Conservation (phyloP, 1,284 basidiomycete species). For the Dichomitus squalens region DNA sequence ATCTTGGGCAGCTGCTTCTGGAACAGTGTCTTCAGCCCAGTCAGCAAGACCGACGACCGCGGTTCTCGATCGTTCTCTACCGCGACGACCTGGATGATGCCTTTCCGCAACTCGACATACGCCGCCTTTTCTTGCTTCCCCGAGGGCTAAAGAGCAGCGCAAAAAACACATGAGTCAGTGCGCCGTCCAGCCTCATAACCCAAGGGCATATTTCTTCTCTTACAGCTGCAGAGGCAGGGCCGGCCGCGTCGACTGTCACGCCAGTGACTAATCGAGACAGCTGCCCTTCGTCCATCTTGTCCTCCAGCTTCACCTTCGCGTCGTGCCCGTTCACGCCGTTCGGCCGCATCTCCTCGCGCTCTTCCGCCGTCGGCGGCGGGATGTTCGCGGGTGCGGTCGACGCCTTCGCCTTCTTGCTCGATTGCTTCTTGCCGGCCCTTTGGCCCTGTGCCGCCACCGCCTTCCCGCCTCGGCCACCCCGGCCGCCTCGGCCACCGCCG, state of each 20-base stretch:
- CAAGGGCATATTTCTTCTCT: constrained; percentile 20
- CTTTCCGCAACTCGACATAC: constrained; percentile 79
- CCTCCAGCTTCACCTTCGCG: constrained; percentile 69
- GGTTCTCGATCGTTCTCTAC: constrained; percentile 86
- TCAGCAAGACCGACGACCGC: constrained; percentile 82
- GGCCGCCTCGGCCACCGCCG: constrained; percentile 5
- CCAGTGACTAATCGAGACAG: constrained; percentile 77
- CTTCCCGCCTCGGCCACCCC: not conserved
- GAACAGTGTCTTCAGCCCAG: constrained; percentile 95
- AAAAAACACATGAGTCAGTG: not conserved
- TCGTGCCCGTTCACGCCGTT: constrained; percentile 52
- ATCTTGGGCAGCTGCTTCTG: constrained; percentile 98
- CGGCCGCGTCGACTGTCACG: constrained; percentile 72
- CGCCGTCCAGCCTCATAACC: no score
- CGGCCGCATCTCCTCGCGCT: constrained; percentile 47
- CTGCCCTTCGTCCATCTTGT: constrained; percentile 76
- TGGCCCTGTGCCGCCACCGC: constrained; percentile 26
- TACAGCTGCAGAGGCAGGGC: constrained; percentile 51
- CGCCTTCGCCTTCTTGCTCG: constrained; percentile 60
- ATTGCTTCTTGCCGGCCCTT: constrained; percentile 57
- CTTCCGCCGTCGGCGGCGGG: constrained; percentile 39
- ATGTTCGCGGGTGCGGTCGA: constrained; percentile 49
- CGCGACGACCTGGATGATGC: constrained; percentile 84
- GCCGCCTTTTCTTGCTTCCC: constrained; percentile 76
- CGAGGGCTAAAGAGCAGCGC: constrained; percentile 42